These are phyloP conservation scores for Nidularia sp. DNA, from an alignment of 768 basidiomycete species.

Conservation along the genomic window DNA sequence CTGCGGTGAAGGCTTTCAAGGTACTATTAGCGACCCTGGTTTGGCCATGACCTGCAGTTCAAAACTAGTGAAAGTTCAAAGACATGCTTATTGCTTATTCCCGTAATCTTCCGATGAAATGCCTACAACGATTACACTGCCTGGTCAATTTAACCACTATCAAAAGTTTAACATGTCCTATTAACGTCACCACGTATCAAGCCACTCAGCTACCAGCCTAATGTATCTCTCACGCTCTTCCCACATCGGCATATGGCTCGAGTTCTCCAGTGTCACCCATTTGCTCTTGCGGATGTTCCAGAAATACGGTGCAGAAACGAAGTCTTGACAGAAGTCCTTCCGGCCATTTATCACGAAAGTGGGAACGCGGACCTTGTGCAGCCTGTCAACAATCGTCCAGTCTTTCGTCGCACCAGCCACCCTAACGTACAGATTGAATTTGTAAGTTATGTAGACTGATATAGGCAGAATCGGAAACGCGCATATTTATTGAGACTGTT, in stretches of 20 bases:
- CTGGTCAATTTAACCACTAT: too few species aligned
- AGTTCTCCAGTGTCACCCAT: slow-evolving; percentile 37
- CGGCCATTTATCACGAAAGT: slow-evolving; percentile 36
- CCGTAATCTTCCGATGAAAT: too few species aligned
- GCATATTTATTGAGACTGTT: slow-evolving; percentile 23
- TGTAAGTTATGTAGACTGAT: background rate
- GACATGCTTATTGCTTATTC: too few species aligned
- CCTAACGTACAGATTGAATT: background rate
- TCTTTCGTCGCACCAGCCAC: slow-evolving; percentile 21
- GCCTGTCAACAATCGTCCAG: slow-evolving; percentile 40
- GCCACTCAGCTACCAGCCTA: slow-evolving; percentile 24
- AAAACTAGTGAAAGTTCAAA: too few species aligned
- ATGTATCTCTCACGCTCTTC: slow-evolving; percentile 36
- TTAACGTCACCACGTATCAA: slow-evolving; percentile 5
- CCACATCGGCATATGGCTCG: slow-evolving; percentile 33
- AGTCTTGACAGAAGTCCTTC: slow-evolving; percentile 34
- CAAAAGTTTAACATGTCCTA: too few species aligned
- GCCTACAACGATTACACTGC: too few species aligned
- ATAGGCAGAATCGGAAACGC: slow-evolving; percentile 2
- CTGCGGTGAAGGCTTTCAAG: too few species aligned
- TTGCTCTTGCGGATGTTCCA: slow-evolving; percentile 29
- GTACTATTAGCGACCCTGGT: too few species aligned
- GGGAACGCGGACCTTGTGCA: slow-evolving; percentile 29
- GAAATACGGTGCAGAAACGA: slow-evolving; percentile 29
- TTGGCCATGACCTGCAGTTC: too few species aligned